Base-by-base conservation (phyloP, 257 asterid species). In the Knoxia roxburghii region DNA sequence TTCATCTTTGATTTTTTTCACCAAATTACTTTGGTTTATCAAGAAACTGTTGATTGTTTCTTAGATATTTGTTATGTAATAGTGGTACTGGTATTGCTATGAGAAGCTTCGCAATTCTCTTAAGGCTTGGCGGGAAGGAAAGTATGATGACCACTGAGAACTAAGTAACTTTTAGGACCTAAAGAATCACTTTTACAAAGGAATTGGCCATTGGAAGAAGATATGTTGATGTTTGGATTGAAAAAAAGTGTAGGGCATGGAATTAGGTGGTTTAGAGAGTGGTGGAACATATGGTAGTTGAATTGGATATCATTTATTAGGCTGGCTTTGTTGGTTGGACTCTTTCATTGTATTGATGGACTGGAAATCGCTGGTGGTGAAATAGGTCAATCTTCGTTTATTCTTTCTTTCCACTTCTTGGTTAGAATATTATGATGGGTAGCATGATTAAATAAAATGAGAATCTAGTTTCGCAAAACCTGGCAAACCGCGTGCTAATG, bases 101-200 rank as follows among this genome's bases (percentile, higher is more conserved):
- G 40, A 14, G 65, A n/a, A 17, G 5, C 32, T 60, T 60, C 30
- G 6, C 32, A 21, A 6, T 15, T 27, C 15, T 30, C 4, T 30
- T 15, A 27, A 33, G 62, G 24, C 62, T 4, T 32, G 23, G 48
- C 9, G 15, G 45, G 17, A 58, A 58, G 43, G 40, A 7, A 60
- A 60, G 29, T 59, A n/a, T 21, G 48, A 48, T 65, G 13, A 65
- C 24, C 26, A 45, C 29, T 64, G 56, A 61, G 53, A 45, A 29
- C 8, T 5, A 17, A 12, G 7, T 33, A 12, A 20, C 17, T 20
- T 33, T 3, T 24, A 14, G 12, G 6, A 20, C 7, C 33, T n/a
- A n/a, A 0, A 35, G 64, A 7, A 57, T 37, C 41, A 43, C 21
- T 41, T 63, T 63, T 63, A 9, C 40, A 13, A 29, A 32, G 61